Evolutionary conservation across 139 green algal genomes (phyloP), one percentile per base, ranked within the genome.

Genomic region (Haematococcus sp.): DNA sequence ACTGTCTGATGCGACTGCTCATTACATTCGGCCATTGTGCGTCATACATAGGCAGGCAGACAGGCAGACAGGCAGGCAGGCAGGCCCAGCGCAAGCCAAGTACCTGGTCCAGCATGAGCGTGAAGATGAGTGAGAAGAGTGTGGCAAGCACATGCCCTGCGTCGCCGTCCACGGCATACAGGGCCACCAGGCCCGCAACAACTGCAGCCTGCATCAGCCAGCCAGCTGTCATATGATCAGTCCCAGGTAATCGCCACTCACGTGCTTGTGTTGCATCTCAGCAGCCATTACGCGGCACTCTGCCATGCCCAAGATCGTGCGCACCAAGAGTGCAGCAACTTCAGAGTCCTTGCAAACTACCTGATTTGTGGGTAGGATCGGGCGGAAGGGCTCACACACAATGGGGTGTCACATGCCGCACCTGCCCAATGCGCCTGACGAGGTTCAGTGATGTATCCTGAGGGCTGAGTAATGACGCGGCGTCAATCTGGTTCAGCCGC

Each of bases 401-500:
- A n/a, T n/a, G n/a, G n/a, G n/a, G n/a, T n/a, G n/a, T n/a, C n/a
- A n/a, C n/a, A n/a, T n/a, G n/a, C 40, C 43, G 46, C 32, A 81
- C 70, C 79, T 88, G 80, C 35, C 87, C 71, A 0, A 76, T 25
- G 28, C 78, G 91, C 13, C 88, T 77, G n/a, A 95, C 81, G 1
- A 30, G 52, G n/a, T 85, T 81, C 1, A 98, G 85, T 0, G 83
- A 94, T 0, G 73, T 83, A 68, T 98, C 94, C 33, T 75, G 68
- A 4, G 94, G 94, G 27, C 82, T 83, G 27, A 98, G 83, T 27
- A 98, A 81, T 60, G 83, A 80, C 25, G 84, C 73, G 0, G 94
- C 66, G 58, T 98, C 90, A 3, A 98, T 91, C 3, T 91, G 88
- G 79, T 98, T 97, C 13, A 98, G 80, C 20, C 88, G 78, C 20